phyloP scores from a whole-genome alignment of 176 grass and related monocot genomes.

The Ensete ventricosum region DNA sequence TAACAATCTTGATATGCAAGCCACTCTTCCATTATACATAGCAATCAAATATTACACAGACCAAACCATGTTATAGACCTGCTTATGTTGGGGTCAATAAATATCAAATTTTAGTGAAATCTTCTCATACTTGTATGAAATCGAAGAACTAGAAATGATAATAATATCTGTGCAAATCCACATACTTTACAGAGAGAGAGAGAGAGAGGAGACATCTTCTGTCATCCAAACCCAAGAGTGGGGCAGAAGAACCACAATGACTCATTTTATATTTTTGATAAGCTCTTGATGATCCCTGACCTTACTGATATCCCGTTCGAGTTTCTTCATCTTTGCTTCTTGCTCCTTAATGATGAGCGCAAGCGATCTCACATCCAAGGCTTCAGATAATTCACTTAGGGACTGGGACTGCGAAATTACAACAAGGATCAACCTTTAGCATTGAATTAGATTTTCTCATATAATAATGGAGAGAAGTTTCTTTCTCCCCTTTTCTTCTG shows the following conservation, averaged over 20 bases:
- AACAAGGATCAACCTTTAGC: background rate
- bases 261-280: background rate
- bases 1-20: too few relatives aligned
- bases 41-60: too few relatives aligned
- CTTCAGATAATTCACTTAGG: slow-evolving; percentile 55
- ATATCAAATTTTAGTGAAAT: too few relatives aligned
- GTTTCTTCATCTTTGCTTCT: slow-evolving; percentile 65
- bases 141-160: too few relatives aligned
- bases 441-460: background rate
- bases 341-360: slow-evolving; percentile 60
- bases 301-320: slow-evolving; percentile 34
- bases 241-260: background rate
- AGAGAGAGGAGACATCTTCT: background rate
- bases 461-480: background rate
- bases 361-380: slow-evolving; percentile 56
- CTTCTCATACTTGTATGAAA: too few relatives aligned
- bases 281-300: background rate
- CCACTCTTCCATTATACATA: too few relatives aligned
- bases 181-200: background rate
- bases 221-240: background rate
- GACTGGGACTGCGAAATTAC: slow-evolving; percentile 47
- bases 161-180: background rate
- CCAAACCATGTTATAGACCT: too few relatives aligned
- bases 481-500: background rate
- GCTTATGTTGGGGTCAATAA: too few relatives aligned